These are phyloP conservation scores for Zoysia japonica DNA, from an alignment of 176 grass and related monocot species.

Conservation along the genomic window DNA sequence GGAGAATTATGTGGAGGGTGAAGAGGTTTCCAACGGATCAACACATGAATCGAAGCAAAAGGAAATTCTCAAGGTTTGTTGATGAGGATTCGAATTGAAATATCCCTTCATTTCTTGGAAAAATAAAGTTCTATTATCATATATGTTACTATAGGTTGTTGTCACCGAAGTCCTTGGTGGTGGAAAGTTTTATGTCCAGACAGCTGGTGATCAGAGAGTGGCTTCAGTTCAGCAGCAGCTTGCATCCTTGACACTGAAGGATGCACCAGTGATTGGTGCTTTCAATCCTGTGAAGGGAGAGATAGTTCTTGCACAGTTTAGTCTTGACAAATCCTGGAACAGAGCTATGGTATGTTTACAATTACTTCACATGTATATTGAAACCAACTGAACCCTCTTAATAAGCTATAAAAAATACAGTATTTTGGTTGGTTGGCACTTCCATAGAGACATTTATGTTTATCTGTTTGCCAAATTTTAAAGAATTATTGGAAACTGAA, in stretches of 20 bases:
- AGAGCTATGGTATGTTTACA: constrained; percentile 68
- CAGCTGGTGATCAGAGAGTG: constrained; percentile 46
- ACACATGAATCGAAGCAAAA: constrained; percentile 56
- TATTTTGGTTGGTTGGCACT: not conserved
- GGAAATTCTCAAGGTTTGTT: constrained; percentile 65
- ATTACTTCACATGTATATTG: not conserved
- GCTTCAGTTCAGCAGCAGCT: constrained; percentile 52
- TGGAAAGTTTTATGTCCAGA: constrained; percentile 66
- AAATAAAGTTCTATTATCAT: not conserved
- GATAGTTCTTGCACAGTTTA: constrained; percentile 68
- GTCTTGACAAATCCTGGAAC: constrained; percentile 63
- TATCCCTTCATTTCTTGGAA: not conserved
- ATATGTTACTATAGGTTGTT: constrained; percentile 38
- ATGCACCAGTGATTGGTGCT: constrained; percentile 6
- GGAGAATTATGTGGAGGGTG: constrained; percentile 72
- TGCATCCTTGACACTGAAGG: constrained; percentile 45
- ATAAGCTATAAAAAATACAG: not conserved
- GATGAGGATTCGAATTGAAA: no score
- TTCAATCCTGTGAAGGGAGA: constrained; percentile 73
- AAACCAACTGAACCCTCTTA: no score
- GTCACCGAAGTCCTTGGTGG: constrained; percentile 67
- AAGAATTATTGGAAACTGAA: no score
- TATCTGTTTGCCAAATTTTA: no score
- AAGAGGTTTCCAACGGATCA: constrained; percentile 57
- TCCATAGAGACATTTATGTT: not conserved